These are phyloP conservation scores for Mrakia gelida DNA, from an alignment of 768 basidiomycete genomes.

Conservation along the genomic window DNA sequence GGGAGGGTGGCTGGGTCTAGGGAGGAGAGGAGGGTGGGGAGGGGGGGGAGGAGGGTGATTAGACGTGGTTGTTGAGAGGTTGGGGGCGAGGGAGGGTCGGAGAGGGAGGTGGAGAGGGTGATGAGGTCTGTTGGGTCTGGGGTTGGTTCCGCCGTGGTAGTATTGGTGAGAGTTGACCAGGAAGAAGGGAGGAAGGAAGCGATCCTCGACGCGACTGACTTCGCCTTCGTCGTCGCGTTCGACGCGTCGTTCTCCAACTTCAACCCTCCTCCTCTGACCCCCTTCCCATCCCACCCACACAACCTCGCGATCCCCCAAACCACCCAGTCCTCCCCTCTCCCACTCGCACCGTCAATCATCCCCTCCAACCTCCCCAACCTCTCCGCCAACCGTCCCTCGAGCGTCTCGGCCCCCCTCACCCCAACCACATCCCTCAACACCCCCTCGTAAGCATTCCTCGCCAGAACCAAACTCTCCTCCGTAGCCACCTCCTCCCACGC, in stretches of 20 bases:
- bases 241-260: neutral
- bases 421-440: slow-evolving; percentile 15
- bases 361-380: slow-evolving; percentile 10
- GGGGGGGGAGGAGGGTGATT: neutral
- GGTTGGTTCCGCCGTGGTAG: neutral
- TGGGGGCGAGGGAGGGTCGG: neutral
- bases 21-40: neutral
- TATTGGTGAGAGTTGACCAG: neutral
- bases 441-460: slow-evolving; percentile 6
- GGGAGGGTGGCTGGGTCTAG: neutral
- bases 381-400: slow-evolving; percentile 23
- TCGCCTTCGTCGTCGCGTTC: neutral
- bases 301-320: slow-evolving; percentile 20
- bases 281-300: neutral
- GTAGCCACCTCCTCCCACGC: neutral
- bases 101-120: neutral
- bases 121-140: too few species aligned
- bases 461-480: slow-evolving; percentile 2
- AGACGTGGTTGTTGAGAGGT: neutral
- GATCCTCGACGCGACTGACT: neutral
- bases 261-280: neutral
- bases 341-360: neutral
- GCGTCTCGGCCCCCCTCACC: slow-evolving; percentile 4
- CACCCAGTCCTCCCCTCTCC: slow-evolving; percentile 18
- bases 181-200: neutral